Evolutionary conservation across 257 asterid genomes (phyloP), one percentile per base, ranked within the genome.

Genomic region (Lycium ferocissimum): DNA sequence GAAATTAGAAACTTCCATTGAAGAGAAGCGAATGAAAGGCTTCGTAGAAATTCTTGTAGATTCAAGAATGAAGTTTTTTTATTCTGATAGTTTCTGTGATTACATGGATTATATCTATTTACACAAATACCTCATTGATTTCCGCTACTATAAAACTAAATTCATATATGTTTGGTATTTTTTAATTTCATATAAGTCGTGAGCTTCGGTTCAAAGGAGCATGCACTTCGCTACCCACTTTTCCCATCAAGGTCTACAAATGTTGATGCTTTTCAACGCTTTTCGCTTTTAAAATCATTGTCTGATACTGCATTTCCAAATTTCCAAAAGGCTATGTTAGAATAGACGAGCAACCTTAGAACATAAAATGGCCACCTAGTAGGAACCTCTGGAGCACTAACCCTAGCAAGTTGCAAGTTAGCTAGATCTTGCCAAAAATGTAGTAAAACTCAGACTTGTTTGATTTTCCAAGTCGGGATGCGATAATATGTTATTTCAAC

Each of bases 251-350:
- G 78, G 17, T 70, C 53, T 38, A 38, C 14, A 4, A 38, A 15
- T 70, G 26, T 38, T 70, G 15, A 70, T 70, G 40, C 14, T 38
- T 70, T n/a, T 69, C 33, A 7, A 13, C 15, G 53, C 5, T 70
- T 69, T 69, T 38, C 9, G 26, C 26, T 43, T 38, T 38, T 38
- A 38, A 37, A 70, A 69, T 69, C 78, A 38, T 17, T 70, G 20
- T 47, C 12, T 45, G 81, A 47, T 73, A 14, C 59, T 73, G 40
- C 61, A 49, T 20, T 73, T 20, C 40, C 81, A 73, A 70, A 47
- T 47, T 72, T 73, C 26, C 61, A 47, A 73, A 66, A 35, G 75
- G 75, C 13, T 66, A 66, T 66, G 5, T 13, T 35, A 33, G n/a
- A 7, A 15, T 35, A 13, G 47, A 14, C 9, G 3, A 66, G 75